Conservation (phyloP, 2,329 filamentous ascomycete genomes). For the Colletotrichum shisoi region DNA sequence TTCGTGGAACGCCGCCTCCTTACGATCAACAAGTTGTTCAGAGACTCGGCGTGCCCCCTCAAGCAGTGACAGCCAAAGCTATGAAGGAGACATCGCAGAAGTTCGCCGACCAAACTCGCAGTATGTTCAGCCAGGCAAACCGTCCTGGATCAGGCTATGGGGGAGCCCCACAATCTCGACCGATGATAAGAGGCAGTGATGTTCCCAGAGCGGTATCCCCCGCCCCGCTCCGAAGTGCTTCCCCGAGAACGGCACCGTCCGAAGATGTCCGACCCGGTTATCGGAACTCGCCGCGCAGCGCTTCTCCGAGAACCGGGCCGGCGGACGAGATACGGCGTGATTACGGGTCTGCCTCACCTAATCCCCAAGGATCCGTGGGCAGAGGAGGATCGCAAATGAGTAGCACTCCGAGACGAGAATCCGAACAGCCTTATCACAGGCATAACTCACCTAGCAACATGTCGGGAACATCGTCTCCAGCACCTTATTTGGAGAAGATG, state of each 20-base stretch:
- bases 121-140: conserved; percentile 67
- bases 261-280: conserved; percentile 54
- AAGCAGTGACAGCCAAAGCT: conserved; percentile 88
- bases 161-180: conserved; percentile 58
- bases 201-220: conserved; percentile 72
- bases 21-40: conserved; percentile 79
- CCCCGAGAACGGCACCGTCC: conserved; percentile 67
- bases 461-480: conserved; percentile 58
- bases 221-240: conserved; percentile 68
- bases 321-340: conserved; percentile 55
- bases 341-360: conserved; percentile 66
- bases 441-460: conserved; percentile 61
- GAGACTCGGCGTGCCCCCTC: conserved; percentile 85
- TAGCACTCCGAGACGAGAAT: conserved; percentile 40
- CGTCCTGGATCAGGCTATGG: conserved; percentile 51
- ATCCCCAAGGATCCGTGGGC: conserved; percentile 61
- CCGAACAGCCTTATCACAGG: conserved; percentile 61
- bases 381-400: conserved; percentile 33
- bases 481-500: conserved; percentile 57
- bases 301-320: conserved; percentile 67
- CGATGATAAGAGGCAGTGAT: conserved; percentile 66
- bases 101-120: conserved; percentile 82
- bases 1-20: conserved; percentile 82
- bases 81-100: conserved; percentile 96
- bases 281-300: conserved; percentile 64